Base-by-base conservation (phyloP, 352 stramenopile species). In the Globisporangium parvum region DNA sequence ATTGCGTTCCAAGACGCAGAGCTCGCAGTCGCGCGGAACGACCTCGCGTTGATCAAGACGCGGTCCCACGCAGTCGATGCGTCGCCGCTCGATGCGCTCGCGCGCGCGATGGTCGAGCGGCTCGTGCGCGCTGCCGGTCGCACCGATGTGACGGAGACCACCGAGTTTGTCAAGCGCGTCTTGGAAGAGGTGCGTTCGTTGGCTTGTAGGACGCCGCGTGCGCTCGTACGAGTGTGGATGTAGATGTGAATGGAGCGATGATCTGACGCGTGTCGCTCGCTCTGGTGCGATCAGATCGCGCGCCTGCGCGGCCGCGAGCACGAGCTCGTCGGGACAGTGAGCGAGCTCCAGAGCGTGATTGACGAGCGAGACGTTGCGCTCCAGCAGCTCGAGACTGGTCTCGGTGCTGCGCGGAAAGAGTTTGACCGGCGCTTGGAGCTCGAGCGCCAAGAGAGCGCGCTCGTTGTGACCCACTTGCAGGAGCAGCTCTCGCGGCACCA, bases 1-100 rank as follows among this genome's bases (percentile, higher is more conserved):
- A 90, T 93, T 28, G 67, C 77, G 6, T 93, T 93, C 56, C 84
- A 93, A 51, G 84, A 93, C 51, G 67, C 79, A 0, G 77, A 93
- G 57, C 55, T 93, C 20, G 59, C 59, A 18, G 50, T 70, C 33
- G 79, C 81, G 5, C 60, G 77, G 2, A 73, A 80, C 31, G 80
- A 88, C 47, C 57, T 88, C n/a, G 33, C 69, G 37, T 24, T 64
- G n/a, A 73, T 87, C 35, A 76, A 84, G 50, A 57, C 73, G 40
- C 63, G 60, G 1, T 65, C 73, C 0, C 66, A 79, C 23, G 60
- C 58, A 6, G 59, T 84, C 17, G 51, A 83, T 11, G 67, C 63
- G 39, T 85, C 75, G 0, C 77, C 78, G 0, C 52, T 91, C 12
- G 75, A 88, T 20, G 55, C 53, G 18, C 46, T 89, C 1, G 56